These are phyloP conservation scores for Cyberlindnera maclurae DNA, from an alignment of 805 yeast species.

Conservation along the genomic window DNA sequence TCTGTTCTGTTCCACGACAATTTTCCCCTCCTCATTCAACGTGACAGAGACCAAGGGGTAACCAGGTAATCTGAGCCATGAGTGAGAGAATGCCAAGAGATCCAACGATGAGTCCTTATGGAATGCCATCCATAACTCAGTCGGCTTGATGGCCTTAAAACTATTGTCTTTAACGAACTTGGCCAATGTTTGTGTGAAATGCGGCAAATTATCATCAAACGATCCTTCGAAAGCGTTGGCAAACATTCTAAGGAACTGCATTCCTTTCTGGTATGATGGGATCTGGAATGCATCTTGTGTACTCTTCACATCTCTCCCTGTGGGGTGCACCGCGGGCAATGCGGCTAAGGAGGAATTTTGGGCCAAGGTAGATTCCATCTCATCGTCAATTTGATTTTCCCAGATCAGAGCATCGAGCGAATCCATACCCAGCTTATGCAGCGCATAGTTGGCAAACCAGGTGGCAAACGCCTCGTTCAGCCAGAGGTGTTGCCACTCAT, in stretches of 20 bases:
- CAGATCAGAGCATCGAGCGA: constrained; percentile 26
- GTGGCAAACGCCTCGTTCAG: constrained; percentile 77
- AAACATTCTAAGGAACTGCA: constrained; percentile 46
- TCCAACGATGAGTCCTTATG: constrained; percentile 32
- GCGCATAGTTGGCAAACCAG: constrained; percentile 48
- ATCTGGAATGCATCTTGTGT: constrained; percentile 43
- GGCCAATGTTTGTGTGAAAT: constrained; percentile 31
- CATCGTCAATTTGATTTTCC: constrained; percentile 25
- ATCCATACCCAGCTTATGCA: constrained; percentile 26
- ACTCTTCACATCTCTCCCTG: constrained; percentile 28
- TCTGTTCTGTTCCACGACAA: constrained; percentile 34
- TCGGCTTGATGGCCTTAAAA: constrained; percentile 37
- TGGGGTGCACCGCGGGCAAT: constrained; percentile 29
- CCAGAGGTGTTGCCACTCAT: constrained; percentile 66
- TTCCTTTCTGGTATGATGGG: constrained; percentile 53
- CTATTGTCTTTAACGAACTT: constrained; percentile 30
- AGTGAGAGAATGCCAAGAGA: constrained; percentile 42
- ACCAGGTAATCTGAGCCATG: constrained; percentile 59
- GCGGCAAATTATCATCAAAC: constrained; percentile 24
- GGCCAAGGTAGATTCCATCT: constrained; percentile 29
- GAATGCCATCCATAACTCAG: constrained; percentile 45
- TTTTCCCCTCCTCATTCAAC: constrained; percentile 21
- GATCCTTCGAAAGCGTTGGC: constrained; percentile 34
- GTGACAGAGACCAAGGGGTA: constrained; percentile 43
- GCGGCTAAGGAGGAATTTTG: constrained; percentile 28